Conservation (phyloP, 2,329 filamentous ascomycete genomes). For the Myrmaecium sp. region DNA sequence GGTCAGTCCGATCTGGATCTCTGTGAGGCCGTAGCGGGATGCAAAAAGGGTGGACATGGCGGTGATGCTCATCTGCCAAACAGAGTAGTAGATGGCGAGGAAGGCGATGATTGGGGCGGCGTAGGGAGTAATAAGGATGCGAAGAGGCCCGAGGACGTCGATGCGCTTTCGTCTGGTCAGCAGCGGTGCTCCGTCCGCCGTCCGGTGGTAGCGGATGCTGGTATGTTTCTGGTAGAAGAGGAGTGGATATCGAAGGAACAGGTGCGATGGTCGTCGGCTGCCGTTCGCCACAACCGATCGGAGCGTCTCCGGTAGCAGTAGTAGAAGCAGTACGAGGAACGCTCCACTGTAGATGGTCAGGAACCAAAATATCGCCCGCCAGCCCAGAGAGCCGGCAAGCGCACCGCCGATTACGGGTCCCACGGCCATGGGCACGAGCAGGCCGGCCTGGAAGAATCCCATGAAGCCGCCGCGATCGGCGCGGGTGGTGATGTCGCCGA, state of each 20-base stretch:
- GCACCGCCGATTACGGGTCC: conserved; percentile 35
- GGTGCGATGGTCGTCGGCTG: too few relatives aligned
- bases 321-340: conserved; percentile 16
- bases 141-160: conserved; percentile 28
- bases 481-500: conserved; percentile 25
- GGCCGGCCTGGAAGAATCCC: conserved; percentile 22
- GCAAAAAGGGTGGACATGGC: conserved; percentile 34
- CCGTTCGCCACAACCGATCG: conserved; percentile 10
- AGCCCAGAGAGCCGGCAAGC: conserved; percentile 30
- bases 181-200: too few relatives aligned
- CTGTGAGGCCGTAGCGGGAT: conserved; percentile 24
- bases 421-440: conserved; percentile 22
- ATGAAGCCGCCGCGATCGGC: conserved; percentile 26
- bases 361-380: conserved; percentile 38
- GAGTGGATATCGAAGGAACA: too few relatives aligned
- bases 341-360: conserved; percentile 28
- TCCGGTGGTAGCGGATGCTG: too few relatives aligned
- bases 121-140: conserved; percentile 29
- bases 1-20: conserved; percentile 31
- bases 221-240: too few relatives aligned
- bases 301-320: conserved; percentile 25
- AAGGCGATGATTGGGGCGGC: conserved; percentile 30
- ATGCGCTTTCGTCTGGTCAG: too few relatives aligned
- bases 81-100: conserved; percentile 33
- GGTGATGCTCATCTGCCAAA: conserved; percentile 40